Evolutionary conservation across 2,329 filamentous ascomycete genomes (phyloP).

Genomic region (Waltergamsia citrina): DNA sequence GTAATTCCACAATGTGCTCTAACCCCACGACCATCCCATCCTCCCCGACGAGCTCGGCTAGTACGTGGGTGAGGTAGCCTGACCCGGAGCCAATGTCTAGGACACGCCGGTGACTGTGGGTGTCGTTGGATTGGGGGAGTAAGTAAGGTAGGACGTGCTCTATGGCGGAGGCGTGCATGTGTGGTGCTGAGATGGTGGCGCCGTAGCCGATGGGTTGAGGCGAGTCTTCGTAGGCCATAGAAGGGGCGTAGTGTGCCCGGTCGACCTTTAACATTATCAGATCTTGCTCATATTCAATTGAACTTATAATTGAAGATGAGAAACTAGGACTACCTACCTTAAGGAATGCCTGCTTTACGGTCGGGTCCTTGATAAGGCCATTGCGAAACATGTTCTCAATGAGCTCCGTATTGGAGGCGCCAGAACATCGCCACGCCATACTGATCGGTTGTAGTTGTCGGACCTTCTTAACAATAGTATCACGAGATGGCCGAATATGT

Average conservation of each 20-base stretch:
- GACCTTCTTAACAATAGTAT: no score
- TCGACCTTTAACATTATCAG: slow-evolving; percentile 68
- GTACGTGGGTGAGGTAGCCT: slow-evolving; percentile 79
- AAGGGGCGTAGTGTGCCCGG: slow-evolving; percentile 72
- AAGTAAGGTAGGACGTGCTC: slow-evolving; percentile 38
- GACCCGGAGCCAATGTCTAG: slow-evolving; percentile 69
- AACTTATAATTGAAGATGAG: no score
- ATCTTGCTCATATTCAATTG: no score
- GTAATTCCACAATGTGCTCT: slow-evolving; percentile 61
- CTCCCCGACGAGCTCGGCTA: slow-evolving; percentile 65
- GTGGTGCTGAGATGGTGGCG: slow-evolving; percentile 50
- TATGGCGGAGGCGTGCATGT: slow-evolving; percentile 50
- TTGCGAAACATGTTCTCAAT: slow-evolving; percentile 68
- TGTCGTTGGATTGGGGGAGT: slow-evolving; percentile 19
- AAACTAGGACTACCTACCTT: no score
- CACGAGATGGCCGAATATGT: no score
- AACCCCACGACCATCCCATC: slow-evolving; percentile 52
- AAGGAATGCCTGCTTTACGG: slow-evolving; percentile 73
- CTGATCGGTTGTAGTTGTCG: no score
- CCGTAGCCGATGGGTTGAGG: slow-evolving; percentile 45
- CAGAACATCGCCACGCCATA: slow-evolving; percentile 91
- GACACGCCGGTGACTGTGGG: slow-evolving; percentile 46
- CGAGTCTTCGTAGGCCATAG: slow-evolving; percentile 54
- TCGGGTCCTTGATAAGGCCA: slow-evolving; percentile 60
- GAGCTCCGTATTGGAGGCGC: slow-evolving; percentile 62